These are phyloP conservation scores for Quercus tomentella DNA, from an alignment of 331 rosid species.

Conservation along the genomic window DNA sequence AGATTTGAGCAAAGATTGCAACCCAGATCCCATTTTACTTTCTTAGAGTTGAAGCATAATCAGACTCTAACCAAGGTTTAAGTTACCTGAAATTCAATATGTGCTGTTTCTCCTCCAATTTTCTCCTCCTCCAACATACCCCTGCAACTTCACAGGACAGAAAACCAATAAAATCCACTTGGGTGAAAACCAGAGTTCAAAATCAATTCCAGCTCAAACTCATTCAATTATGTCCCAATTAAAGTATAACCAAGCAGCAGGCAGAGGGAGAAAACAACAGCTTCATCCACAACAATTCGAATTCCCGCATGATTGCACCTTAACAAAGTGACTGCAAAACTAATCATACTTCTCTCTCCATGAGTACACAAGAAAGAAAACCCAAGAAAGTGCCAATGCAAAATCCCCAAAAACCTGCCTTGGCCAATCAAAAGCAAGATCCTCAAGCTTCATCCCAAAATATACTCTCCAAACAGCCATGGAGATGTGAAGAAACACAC, in stretches of 20 bases:
- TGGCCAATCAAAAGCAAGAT: constrained; percentile 66
- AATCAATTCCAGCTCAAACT: neutral
- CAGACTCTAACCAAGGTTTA: neutral
- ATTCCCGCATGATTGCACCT: neutral
- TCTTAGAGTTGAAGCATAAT: neutral
- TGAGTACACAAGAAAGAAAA: constrained; percentile 59
- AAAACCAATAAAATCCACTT: neutral
- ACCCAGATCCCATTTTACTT: neutral
- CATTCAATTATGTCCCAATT: neutral
- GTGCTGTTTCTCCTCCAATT: neutral
- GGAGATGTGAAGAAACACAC: constrained; percentile 73
- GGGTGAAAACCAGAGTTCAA: neutral
- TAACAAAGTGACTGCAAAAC: neutral
- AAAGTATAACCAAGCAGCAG: neutral
- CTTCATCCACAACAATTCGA: neutral
- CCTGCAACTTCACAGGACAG: neutral
- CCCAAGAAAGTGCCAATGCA: constrained; percentile 76
- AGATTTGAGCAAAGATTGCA: neutral
- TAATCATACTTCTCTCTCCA: constrained; percentile 96
- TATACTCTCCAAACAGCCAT: constrained; percentile 86
- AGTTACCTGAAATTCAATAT: neutral
- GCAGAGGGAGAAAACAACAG: neutral
- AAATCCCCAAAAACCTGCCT: constrained; percentile 72
- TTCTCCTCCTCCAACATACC: neutral
- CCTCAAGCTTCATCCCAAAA: constrained; percentile 60